These are phyloP conservation scores for Jaapia argillacea DNA, from an alignment of 768 basidiomycete genomes.

Conservation along the genomic window DNA sequence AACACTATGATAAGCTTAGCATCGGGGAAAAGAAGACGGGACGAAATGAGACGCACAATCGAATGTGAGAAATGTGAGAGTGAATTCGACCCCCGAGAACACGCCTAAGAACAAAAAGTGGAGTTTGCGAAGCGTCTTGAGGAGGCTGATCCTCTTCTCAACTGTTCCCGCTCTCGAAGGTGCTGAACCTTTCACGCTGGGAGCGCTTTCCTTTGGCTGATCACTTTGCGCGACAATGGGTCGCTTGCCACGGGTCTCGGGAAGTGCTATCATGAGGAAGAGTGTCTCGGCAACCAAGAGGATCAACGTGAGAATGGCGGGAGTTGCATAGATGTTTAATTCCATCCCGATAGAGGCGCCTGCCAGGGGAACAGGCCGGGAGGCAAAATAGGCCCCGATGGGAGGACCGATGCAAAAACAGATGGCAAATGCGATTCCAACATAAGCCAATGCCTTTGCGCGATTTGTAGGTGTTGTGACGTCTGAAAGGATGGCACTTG, in stretches of 20 bases:
- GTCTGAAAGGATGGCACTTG: constrained; percentile 88
- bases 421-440: constrained; percentile 94
- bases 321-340: constrained; percentile 84
- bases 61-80: constrained; percentile 89
- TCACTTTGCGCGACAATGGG: constrained; percentile 14
- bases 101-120: constrained; percentile 84
- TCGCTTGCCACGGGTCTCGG: constrained; percentile 82
- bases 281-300: constrained; percentile 72
- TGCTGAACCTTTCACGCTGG: constrained; percentile 10
- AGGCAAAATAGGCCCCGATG: constrained; percentile 93
- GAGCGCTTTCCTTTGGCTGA: constrained; percentile 10
- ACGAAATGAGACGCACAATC: constrained; percentile 47
- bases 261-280: constrained; percentile 66
- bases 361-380: constrained; percentile 62
- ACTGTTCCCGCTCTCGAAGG: constrained; percentile 9
- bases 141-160: constrained; percentile 42
- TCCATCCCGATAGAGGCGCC: constrained; percentile 43
- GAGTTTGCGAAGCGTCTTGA: constrained; percentile 51
- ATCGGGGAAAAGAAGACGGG: background rate
- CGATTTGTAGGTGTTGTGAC: constrained; percentile 74
- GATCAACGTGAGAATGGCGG: constrained; percentile 75
- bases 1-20: constrained; percentile 42
- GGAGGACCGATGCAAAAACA: constrained; percentile 92
- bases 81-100: constrained; percentile 96
- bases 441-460: constrained; percentile 78